phyloP scores from a whole-genome alignment of 352 stramenopile genomes.

The Globisporangium camurandrum region DNA sequence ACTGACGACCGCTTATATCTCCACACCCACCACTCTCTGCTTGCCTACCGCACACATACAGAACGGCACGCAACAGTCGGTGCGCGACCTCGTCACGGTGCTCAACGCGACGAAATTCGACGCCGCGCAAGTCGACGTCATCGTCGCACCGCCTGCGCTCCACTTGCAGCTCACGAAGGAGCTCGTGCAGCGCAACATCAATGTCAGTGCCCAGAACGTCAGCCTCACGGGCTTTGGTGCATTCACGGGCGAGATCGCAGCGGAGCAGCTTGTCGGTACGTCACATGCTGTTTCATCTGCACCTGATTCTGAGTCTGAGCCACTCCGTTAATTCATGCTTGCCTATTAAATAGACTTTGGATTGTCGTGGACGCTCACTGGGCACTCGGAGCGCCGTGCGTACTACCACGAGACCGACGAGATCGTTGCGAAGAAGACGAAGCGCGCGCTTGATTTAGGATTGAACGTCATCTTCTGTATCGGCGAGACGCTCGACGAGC shows the following conservation, averaged over 20 bases:
- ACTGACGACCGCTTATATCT: no score
- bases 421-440: constrained; percentile 92
- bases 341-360: constrained; percentile 41
- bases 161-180: constrained; percentile 51
- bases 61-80: constrained; percentile 72
- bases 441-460: constrained; percentile 82
- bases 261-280: constrained; percentile 79
- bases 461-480: constrained; percentile 96
- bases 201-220: constrained; percentile 74
- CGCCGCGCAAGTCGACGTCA: constrained; percentile 57
- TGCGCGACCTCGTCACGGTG: constrained; percentile 83
- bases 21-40: no score
- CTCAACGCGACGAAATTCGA: constrained; percentile 71
- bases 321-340: not conserved
- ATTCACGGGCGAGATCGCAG: constrained; percentile 90
- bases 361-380: constrained; percentile 78
- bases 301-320: not conserved
- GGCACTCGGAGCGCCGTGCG: constrained; percentile 90
- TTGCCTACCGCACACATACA: not conserved
- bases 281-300: not conserved
- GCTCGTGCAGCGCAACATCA: constrained; percentile 50
- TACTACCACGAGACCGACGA: constrained; percentile 91
- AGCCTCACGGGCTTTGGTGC: constrained; percentile 83
- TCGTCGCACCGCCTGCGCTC: constrained; percentile 70
- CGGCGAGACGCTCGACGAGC: constrained; percentile 91